Base-by-base conservation (phyloP, 352 stramenopile species). In the Pythium sp. region DNA sequence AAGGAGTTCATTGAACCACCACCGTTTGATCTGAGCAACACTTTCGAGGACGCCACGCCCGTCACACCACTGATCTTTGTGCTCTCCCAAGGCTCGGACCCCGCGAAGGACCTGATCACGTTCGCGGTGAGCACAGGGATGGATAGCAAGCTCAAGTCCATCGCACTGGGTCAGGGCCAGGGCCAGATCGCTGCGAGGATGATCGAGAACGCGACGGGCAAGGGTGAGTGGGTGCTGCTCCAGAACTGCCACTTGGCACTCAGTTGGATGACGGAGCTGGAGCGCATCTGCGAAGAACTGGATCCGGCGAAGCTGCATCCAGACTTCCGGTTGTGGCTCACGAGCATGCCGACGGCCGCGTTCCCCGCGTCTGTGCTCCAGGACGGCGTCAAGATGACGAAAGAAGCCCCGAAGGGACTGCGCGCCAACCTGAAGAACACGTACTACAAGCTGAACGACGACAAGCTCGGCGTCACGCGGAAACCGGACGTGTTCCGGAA, bases 351-450 rank as follows among this genome's bases (percentile, higher is more conserved):
- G 32, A 98, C 79, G 43, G 91, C 75, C 60, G 84, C 70, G 56
- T 96, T 96, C 72, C 96, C 96, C 0, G 93, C 97, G 0, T 92
- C 90, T 0, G 93, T 99, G 24, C 84, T 99, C 8, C 96, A 99
- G 72, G 96, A 97, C 59, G 90, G 94, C 11, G 93, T 99, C 7
- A 99, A 99, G 72, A 98, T 99, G 92, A 99, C 96, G 2, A 98
- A 98, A 64, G 96, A 99, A 65, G 93, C 96, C 0, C 96, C 96
- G 0, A 98, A 98, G 60, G 96, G 96, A 0, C 69, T 98, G 58
- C 84, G 91, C 20, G 93, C 95, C 0, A 98, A 98, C 76, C 72
- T 98, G 28, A 96, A 95, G 38, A 96, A 94, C 71, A 95, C 92
- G 30, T 98, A 98, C 68, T 97, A 95, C 76, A 98, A 98, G 75